Conservation (phyloP, 2,329 filamentous ascomycete species). For the Ascochyta rabiei region DNA sequence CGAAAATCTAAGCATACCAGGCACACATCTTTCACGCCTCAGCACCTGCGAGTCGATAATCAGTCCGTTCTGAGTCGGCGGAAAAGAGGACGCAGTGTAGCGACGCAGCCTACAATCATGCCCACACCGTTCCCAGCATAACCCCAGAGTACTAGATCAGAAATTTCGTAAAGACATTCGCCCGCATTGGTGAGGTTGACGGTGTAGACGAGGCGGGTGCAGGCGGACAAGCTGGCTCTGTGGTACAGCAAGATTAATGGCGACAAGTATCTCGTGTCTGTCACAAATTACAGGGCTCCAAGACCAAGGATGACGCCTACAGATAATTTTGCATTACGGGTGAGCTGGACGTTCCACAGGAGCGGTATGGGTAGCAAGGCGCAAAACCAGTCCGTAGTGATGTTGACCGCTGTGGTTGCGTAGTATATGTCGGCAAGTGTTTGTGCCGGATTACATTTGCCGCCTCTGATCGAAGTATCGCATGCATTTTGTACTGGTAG, state of each 20-base stretch:
- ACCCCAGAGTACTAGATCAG: slow-evolving; percentile 46
- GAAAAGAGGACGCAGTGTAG: slow-evolving; percentile 44
- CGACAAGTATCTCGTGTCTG: too few species aligned
- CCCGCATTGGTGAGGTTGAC: slow-evolving; percentile 39
- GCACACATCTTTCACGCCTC: too few species aligned
- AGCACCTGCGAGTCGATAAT: too few species aligned
- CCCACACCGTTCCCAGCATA: slow-evolving; percentile 47
- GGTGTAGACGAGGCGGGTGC: slow-evolving; percentile 46
- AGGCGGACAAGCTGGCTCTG: slow-evolving; percentile 36
- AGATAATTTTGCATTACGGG: slow-evolving; percentile 33
- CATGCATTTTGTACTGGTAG: slow-evolving; percentile 37
- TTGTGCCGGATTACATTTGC: slow-evolving; percentile 32
- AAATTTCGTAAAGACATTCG: slow-evolving; percentile 43
- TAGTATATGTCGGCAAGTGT: slow-evolving; percentile 44
- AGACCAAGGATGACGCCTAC: slow-evolving; percentile 28
- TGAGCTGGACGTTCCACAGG: slow-evolving; percentile 35
- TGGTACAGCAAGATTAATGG: slow-evolving; percentile 17
- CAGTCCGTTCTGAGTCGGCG: slow-evolving; percentile 10
- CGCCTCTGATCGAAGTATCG: slow-evolving; percentile 32
- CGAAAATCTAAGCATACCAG: too few species aligned
- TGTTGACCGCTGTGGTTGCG: slow-evolving; percentile 45
- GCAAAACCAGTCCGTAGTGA: slow-evolving; percentile 46
- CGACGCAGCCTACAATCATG: slow-evolving; percentile 43
- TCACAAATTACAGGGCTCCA: slow-evolving; percentile 29
- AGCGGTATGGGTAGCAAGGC: slow-evolving; percentile 38